A percentile compares a stretch with the other conserved stretches of the same genome.
phyloP scores from a whole-genome alignment of 2,329 filamentous ascomycete species.

The Claviceps purpurea region DNA sequence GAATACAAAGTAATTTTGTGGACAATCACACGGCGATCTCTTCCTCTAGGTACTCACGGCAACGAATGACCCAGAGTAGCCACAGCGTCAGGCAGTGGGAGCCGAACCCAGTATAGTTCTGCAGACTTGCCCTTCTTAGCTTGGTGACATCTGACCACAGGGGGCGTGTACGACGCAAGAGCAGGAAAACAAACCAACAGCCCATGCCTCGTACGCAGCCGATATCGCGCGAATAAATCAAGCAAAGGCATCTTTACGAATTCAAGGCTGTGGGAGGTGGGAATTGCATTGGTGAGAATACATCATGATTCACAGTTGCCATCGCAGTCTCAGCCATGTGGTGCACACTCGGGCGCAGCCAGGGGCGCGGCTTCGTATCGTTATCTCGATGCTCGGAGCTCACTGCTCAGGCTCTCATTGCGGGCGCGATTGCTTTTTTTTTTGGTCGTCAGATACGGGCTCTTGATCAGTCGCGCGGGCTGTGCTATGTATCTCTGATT shows the following conservation, averaged over 20 bases:
- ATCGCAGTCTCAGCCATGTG: neutral
- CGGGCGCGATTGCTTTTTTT: neutral
- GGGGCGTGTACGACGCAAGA: slow-evolving; percentile 2
- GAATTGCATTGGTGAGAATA: too few species aligned
- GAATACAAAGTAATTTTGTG: neutral
- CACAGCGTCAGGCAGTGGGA: neutral
- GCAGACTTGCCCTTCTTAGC: neutral
- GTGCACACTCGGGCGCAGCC: neutral
- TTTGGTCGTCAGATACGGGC: neutral
- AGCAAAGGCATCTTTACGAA: too few species aligned
- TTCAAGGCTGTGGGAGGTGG: too few species aligned
- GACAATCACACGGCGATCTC: too few species aligned
- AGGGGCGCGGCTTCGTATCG: neutral
- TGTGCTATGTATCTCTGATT: neutral
- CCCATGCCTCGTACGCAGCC: neutral
- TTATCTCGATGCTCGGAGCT: neutral
- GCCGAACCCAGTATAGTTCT: neutral
- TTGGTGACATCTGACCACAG: neutral
- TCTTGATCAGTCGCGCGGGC: neutral
- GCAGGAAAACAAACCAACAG: neutral
- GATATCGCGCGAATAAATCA: neutral
- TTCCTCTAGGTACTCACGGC: too few species aligned
- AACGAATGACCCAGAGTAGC: too few species aligned
- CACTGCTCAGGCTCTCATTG: neutral
- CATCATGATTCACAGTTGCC: neutral